These are phyloP conservation scores for Penicillium soppii DNA, from an alignment of 495 filamentous ascomycete species.

Conservation along the genomic window DNA sequence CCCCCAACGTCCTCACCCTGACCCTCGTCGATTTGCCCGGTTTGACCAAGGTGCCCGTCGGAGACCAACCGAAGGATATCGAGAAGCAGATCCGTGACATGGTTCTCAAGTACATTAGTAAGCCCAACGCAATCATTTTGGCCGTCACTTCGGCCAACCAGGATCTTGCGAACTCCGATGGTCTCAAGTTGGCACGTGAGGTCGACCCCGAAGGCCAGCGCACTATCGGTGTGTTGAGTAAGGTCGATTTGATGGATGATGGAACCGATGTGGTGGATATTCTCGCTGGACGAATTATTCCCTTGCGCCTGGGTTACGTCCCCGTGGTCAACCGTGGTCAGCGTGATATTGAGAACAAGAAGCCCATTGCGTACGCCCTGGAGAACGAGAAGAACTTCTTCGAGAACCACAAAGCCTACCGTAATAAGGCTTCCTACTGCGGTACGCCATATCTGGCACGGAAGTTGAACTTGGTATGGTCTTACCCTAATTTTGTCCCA, in stretches of 20 bases:
- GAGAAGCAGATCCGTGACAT: conserved; percentile 97
- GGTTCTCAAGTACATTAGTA: conserved; percentile 98
- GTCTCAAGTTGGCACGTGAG: conserved; percentile 92
- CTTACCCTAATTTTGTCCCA: not conserved
- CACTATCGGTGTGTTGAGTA: conserved; percentile 98
- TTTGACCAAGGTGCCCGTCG: conserved; percentile 96
- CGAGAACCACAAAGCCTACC: conserved; percentile 96
- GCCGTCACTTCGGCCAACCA: conserved; percentile 96
- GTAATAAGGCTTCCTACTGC: conserved; percentile 98
- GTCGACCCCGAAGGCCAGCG: conserved; percentile 97
- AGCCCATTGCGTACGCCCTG: conserved; percentile 85
- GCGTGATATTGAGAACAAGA: conserved; percentile 96
- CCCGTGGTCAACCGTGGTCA: conserved; percentile 99
- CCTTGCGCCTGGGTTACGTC: conserved; percentile 91
- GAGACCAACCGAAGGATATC: conserved; percentile 98
- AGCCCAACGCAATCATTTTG: conserved; percentile 96
- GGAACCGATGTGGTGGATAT: conserved; percentile 99
- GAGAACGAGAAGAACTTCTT: conserved; percentile 98
- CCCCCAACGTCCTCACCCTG: conserved; percentile 94
- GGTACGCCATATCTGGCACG: conserved; percentile 95
- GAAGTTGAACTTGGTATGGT: conserved; percentile 83
- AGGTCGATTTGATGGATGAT: conserved; percentile 99
- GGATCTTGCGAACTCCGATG: conserved; percentile 98
- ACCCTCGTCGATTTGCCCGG: conserved; percentile 97
- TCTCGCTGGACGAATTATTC: conserved; percentile 96